These are phyloP conservation scores for Neltuma alba DNA, from an alignment of 306 rosid genomes.

Conservation along the genomic window DNA sequence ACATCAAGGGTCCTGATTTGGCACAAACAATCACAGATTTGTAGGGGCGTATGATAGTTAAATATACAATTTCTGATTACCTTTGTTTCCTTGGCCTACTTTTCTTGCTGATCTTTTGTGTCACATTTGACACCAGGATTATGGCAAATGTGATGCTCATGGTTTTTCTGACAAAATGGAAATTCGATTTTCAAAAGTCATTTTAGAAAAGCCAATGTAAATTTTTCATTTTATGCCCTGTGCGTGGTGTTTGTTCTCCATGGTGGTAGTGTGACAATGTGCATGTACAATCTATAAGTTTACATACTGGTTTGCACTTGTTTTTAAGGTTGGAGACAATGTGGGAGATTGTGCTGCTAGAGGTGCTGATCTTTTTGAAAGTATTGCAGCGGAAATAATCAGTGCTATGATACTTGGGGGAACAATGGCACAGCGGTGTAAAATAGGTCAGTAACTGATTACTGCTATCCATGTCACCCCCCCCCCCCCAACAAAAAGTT, in stretches of 20 bases:
- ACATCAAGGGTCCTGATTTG: not conserved
- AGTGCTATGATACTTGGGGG: conserved; percentile 99
- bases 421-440: conserved; percentile 94
- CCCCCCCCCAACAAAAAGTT: conserved; percentile 7
- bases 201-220: not conserved
- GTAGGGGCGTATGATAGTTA: conserved; percentile 12
- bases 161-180: not conserved
- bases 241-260: not conserved
- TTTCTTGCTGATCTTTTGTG: conserved; percentile 11
- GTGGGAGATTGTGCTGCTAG: conserved; percentile 99
- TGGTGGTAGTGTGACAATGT: not conserved
- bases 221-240: not conserved
- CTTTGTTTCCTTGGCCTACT: conserved; percentile 22
- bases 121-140: not conserved
- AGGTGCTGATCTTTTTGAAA: conserved; percentile 99
- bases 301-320: conserved; percentile 32
- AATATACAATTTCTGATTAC: conserved; percentile 17
- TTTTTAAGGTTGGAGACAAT: conserved; percentile 92
- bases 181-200: not conserved
- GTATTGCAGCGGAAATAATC: conserved; percentile 97
- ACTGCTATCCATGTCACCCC: conserved; percentile 16
- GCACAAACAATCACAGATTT: conserved; percentile 16
- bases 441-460: conserved; percentile 63
- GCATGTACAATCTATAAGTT: conserved; percentile 12
- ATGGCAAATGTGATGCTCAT: not conserved